Percentiles rank a stretch among this genome's conserved stretches.
Evolutionary conservation across 306 rosid genomes (phyloP).

Genomic region (Biancaea sappan): DNA sequence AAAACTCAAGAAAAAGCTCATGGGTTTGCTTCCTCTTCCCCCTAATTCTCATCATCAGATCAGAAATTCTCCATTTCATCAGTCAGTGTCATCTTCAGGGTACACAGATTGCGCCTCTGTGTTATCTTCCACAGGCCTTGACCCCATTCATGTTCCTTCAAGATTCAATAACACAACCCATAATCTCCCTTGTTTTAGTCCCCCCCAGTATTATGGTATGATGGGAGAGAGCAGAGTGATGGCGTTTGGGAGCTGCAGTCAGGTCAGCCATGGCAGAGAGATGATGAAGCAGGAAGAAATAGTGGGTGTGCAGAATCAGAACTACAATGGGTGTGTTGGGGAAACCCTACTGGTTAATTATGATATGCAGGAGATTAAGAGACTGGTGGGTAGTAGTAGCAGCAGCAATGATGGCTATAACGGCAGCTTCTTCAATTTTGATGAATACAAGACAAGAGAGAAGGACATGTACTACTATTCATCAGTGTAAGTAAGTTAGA

Average conservation of each 20-base stretch:
- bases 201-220: constrained; percentile 43
- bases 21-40: constrained; percentile 51
- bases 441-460: constrained; percentile 59
- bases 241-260: constrained; percentile 65
- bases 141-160: constrained; percentile 30
- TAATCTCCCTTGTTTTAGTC: constrained; percentile 42
- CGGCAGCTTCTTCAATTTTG: constrained; percentile 37
- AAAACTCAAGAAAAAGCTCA: constrained; percentile 86
- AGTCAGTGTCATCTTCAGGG: constrained; percentile 27
- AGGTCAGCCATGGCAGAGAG: constrained; percentile 42
- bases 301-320: constrained; percentile 43
- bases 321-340: constrained; percentile 34
- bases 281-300: constrained; percentile 55
- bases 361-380: constrained; percentile 57
- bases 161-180: constrained; percentile 22
- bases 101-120: constrained; percentile 37
- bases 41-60: constrained; percentile 36
- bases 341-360: constrained; percentile 47
- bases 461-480: constrained; percentile 48
- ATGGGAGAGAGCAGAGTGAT: constrained; percentile 38
- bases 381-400: constrained; percentile 42
- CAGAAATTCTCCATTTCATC: constrained; percentile 39
- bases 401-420: constrained; percentile 16
- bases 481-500: constrained; percentile 43
- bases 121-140: constrained; percentile 40